phyloP scores from a whole-genome alignment of 192 early-diverging fungal genomes.

The Gryganskiella cystojenkinii region DNA sequence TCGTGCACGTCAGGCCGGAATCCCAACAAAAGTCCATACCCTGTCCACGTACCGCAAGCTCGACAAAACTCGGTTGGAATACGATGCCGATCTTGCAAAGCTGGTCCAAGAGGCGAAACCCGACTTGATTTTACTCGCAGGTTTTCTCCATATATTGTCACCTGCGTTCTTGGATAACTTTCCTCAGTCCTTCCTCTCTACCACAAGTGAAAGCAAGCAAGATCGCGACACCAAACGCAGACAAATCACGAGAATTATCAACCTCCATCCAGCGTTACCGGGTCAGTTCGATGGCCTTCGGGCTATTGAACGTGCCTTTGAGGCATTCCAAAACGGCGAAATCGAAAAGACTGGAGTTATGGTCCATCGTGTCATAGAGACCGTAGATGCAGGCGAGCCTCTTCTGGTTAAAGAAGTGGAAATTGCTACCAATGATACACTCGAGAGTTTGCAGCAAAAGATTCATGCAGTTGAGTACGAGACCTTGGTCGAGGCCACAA shows the following conservation, averaged over 20 bases:
- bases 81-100: constrained; percentile 82
- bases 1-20: constrained; percentile 78
- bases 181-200: too few relatives aligned
- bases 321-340: constrained; percentile 77
- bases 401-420: constrained; percentile 78
- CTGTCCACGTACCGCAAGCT: constrained; percentile 83
- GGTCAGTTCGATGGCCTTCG: constrained; percentile 93
- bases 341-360: constrained; percentile 77
- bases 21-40: constrained; percentile 80
- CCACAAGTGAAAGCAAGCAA: too few relatives aligned
- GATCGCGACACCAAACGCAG: too few relatives aligned
- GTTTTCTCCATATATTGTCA: constrained; percentile 97
- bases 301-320: constrained; percentile 90
- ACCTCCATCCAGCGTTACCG: constrained; percentile 94
- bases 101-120: constrained; percentile 65
- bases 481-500: constrained; percentile 82
- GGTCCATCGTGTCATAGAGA: constrained; percentile 94
- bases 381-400: constrained; percentile 90
- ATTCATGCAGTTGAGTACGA: constrained; percentile 90
- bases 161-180: too few relatives aligned
- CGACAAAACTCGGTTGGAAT: constrained; percentile 84
- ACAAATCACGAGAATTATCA: constrained; percentile 79
- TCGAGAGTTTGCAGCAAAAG: constrained; percentile 80
- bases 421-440: constrained; percentile 74
- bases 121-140: constrained; percentile 88